Evolutionary conservation across 805 yeast species (phyloP).

Genomic region (Hanseniaspora thailandica): DNA sequence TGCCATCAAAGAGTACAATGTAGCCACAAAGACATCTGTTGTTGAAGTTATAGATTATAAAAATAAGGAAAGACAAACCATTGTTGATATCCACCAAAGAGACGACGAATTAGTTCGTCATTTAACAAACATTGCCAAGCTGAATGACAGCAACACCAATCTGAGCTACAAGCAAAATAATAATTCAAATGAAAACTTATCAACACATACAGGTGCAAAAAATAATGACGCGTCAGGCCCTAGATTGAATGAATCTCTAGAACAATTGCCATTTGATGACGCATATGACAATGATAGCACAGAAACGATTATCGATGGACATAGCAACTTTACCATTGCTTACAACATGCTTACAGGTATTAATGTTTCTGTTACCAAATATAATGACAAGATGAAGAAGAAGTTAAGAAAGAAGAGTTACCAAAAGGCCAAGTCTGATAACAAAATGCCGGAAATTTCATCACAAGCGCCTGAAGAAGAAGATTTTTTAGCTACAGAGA

Average conservation of each 20-base stretch:
- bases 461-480: slow-evolving; percentile 24
- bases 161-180: not conserved
- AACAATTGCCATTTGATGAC: slow-evolving; percentile 35
- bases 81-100: not conserved
- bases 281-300: slow-evolving; percentile 49
- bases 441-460: not conserved
- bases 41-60: slow-evolving; percentile 12
- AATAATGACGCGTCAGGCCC: not conserved
- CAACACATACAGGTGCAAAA: not conserved
- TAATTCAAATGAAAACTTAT: not conserved
- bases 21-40: slow-evolving; percentile 2
- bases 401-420: not conserved
- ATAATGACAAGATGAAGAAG: slow-evolving; percentile 24
- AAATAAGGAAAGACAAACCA: slow-evolving; percentile 6
- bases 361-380: slow-evolving; percentile 83
- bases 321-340: slow-evolving; percentile 83
- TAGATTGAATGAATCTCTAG: not conserved
- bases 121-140: slow-evolving; percentile 1
- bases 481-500: slow-evolving; percentile 64
- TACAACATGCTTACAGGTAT: slow-evolving; percentile 97
- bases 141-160: slow-evolving; percentile 14
- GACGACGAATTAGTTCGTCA: slow-evolving; percentile 3
- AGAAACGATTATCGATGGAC: slow-evolving; percentile 81
- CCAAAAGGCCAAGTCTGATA: not conserved
- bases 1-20: slow-evolving; percentile 11